These are phyloP conservation scores for Colletotrichum salicis DNA, from an alignment of 2,329 filamentous ascomycete genomes.

Conservation along the genomic window DNA sequence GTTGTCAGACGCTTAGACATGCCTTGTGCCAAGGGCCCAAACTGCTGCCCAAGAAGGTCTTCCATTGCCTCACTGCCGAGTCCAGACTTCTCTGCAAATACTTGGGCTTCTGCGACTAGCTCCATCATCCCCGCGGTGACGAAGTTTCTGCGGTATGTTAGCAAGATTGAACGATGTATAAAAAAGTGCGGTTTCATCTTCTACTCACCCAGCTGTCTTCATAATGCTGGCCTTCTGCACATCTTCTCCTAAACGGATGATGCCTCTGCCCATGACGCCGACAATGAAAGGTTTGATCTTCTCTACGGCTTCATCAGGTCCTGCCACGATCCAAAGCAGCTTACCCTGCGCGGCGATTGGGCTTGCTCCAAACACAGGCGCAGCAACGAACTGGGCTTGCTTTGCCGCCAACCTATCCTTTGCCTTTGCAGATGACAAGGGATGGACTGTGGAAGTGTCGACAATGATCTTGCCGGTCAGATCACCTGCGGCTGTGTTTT, in stretches of 20 bases:
- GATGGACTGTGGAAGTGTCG: constrained; percentile 63
- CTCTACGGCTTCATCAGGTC: constrained; percentile 48
- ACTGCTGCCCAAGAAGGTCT: constrained; percentile 53
- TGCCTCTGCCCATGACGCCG: constrained; percentile 53
- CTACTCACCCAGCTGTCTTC: constrained; percentile 57
- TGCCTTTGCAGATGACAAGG: constrained; percentile 49
- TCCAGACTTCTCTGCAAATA: constrained; percentile 57
- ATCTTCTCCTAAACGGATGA: constrained; percentile 55
- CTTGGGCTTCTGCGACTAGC: constrained; percentile 59
- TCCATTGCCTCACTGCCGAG: constrained; percentile 54
- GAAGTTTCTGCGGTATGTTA: constrained; percentile 51
- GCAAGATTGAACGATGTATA: too few relatives aligned
- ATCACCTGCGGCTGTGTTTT: constrained; percentile 19
- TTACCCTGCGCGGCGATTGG: constrained; percentile 57
- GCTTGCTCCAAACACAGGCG: constrained; percentile 63
- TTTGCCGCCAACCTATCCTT: constrained; percentile 41
- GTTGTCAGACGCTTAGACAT: constrained; percentile 52
- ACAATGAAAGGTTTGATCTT: constrained; percentile 51
- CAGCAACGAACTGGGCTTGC: constrained; percentile 52
- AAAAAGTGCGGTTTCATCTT: too few relatives aligned
- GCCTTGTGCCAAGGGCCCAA: constrained; percentile 48
- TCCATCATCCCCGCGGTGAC: constrained; percentile 61
- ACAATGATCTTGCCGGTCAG: constrained; percentile 54
- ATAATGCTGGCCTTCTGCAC: constrained; percentile 56
- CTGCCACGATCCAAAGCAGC: constrained; percentile 59